Conservation (phyloP, 2,329 filamentous ascomycete species). For the Fusarium proliferatum region DNA sequence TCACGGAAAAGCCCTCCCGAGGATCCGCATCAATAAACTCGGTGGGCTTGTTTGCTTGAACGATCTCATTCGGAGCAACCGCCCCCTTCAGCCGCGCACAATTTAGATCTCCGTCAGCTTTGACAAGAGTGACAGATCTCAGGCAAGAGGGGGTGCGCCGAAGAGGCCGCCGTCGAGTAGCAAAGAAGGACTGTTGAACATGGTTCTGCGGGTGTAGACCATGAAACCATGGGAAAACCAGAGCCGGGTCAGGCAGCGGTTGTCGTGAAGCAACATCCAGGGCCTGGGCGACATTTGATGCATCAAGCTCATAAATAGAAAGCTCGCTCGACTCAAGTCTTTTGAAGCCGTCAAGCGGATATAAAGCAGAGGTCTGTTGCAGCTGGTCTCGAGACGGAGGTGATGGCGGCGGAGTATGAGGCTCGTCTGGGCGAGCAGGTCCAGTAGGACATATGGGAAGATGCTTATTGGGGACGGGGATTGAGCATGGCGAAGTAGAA, state of each 20-base stretch:
- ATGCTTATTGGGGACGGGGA: constrained; percentile 85
- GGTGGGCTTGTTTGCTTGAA: constrained; percentile 63
- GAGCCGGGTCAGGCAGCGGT: constrained; percentile 83
- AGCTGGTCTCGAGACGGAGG: constrained; percentile 69
- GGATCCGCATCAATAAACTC: constrained; percentile 88
- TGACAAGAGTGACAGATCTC: constrained; percentile 85
- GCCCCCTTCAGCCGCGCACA: constrained; percentile 86
- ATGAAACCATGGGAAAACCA: constrained; percentile 96
- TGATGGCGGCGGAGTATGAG: constrained; percentile 73
- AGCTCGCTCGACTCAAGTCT: constrained; percentile 63
- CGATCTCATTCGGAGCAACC: constrained; percentile 82
- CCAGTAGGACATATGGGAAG: constrained; percentile 90
- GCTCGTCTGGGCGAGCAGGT: constrained; percentile 65
- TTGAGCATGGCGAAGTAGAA: constrained; percentile 46
- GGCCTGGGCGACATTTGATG: constrained; percentile 75
- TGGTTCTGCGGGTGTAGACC: constrained; percentile 90
- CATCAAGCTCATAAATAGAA: constrained; percentile 78
- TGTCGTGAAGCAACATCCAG: constrained; percentile 81
- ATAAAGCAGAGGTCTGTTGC: constrained; percentile 75
- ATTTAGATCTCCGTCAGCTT: constrained; percentile 83
- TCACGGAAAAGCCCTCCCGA: constrained; percentile 89
- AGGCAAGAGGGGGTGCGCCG: constrained; percentile 78
- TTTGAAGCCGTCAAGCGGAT: constrained; percentile 75
- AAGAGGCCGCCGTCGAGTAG: constrained; percentile 76
- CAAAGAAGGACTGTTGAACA: constrained; percentile 90